These are phyloP conservation scores for Tremella fuciformis DNA, from an alignment of 768 basidiomycete genomes.

Conservation along the genomic window DNA sequence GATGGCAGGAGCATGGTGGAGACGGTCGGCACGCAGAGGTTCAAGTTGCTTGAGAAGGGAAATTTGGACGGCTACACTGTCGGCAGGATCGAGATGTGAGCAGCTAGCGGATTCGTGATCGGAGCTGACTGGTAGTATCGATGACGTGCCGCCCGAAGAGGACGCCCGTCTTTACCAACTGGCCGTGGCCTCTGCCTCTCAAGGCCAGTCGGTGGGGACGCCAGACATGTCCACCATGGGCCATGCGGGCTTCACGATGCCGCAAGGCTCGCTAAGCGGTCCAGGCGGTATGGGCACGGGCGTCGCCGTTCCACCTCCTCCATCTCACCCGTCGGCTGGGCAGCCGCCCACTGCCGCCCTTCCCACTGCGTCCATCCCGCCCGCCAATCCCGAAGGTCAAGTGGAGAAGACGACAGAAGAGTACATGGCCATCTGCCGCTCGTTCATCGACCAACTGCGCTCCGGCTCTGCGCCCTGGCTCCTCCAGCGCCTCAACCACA, in stretches of 20 bases:
- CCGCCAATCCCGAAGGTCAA: constrained; percentile 9
- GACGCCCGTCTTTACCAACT: constrained; percentile 52
- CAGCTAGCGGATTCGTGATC: neutral
- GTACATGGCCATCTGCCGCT: constrained; percentile 61
- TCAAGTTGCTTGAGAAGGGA: constrained; percentile 80
- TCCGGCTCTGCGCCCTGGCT: constrained; percentile 87
- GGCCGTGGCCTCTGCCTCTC: constrained; percentile 33
- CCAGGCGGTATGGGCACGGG: too few relatives aligned
- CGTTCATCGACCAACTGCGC: constrained; percentile 63
- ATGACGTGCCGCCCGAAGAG: constrained; percentile 55
- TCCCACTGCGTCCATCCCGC: neutral
- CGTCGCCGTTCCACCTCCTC: neutral
- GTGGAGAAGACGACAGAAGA: constrained; percentile 57
- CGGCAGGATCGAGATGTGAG: constrained; percentile 67
- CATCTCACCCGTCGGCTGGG: neutral
- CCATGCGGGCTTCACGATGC: too few relatives aligned
- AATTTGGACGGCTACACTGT: constrained; percentile 86
- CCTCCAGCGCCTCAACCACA: constrained; percentile 74
- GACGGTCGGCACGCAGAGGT: constrained; percentile 69
- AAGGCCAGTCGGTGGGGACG: too few relatives aligned
- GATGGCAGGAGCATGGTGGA: constrained; percentile 88
- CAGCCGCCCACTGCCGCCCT: neutral
- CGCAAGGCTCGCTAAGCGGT: too few relatives aligned
- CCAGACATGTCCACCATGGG: too few relatives aligned
- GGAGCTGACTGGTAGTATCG: constrained; percentile 42